phyloP scores from a whole-genome alignment of 176 grass and related monocot species.

The Leersia perrieri region DNA sequence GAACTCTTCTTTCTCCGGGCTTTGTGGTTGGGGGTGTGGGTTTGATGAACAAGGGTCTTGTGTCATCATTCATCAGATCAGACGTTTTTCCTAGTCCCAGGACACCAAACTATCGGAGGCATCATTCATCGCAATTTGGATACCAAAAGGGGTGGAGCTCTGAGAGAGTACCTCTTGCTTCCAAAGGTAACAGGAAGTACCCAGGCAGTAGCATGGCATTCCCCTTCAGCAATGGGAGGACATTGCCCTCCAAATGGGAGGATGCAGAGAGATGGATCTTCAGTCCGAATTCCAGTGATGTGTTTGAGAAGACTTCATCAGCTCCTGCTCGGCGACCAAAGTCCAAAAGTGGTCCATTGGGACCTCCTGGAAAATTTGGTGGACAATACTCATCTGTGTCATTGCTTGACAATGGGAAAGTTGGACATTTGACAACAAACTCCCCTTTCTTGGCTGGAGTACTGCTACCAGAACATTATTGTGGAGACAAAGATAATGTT shows the following conservation, averaged over 20 bases:
- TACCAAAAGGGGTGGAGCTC: constrained; percentile 87
- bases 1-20: constrained; percentile 47
- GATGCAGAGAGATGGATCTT: constrained; percentile 98
- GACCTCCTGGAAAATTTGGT: constrained; percentile 48
- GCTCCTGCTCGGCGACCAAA: constrained; percentile 53
- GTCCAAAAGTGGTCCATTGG: constrained; percentile 91
- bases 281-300: constrained; percentile 70
- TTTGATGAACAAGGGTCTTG: constrained; percentile 68
- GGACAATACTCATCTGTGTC: constrained; percentile 49
- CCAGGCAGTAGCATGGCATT: constrained; percentile 50
- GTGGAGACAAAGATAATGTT: constrained; percentile 20
- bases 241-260: constrained; percentile 96
- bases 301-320: constrained; percentile 32
- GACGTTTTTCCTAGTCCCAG: constrained; percentile 71
- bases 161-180: constrained; percentile 71
- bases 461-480: constrained; percentile 56
- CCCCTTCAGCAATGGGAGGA: constrained; percentile 72
- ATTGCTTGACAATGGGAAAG: constrained; percentile 55
- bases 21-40: constrained; percentile 47
- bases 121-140: constrained; percentile 28
- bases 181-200: constrained; percentile 50
- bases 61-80: constrained; percentile 51
- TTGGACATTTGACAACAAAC: constrained; percentile 45
- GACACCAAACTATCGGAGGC: constrained; percentile 54
- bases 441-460: constrained; percentile 83